A percentile compares a stretch with the other conserved stretches of the same genome.
phyloP scores from a whole-genome alignment of 2,329 filamentous ascomycete genomes.

The Macrophomina phaseolina region DNA sequence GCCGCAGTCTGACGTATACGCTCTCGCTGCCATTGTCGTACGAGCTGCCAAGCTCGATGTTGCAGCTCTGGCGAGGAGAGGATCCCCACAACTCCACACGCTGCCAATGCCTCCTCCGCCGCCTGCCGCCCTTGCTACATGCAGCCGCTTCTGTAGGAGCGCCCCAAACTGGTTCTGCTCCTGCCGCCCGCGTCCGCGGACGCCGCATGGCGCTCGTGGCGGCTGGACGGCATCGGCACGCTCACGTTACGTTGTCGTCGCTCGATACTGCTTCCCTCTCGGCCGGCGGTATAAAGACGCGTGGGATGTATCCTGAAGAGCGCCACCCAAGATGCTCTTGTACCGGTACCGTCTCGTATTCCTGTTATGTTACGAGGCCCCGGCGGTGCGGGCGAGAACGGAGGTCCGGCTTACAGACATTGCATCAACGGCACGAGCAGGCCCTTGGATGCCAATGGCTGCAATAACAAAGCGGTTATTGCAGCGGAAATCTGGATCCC shows the following conservation, averaged over 20 bases:
- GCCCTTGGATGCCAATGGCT: background rate
- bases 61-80: background rate
- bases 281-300: background rate
- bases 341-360: background rate
- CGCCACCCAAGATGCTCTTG: background rate
- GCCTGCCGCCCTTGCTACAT: background rate
- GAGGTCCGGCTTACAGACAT: slow-evolving; percentile 11
- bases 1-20: slow-evolving; percentile 18
- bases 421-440: background rate
- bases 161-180: background rate
- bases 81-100: slow-evolving; percentile 19
- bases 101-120: background rate
- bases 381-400: background rate
- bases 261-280: background rate
- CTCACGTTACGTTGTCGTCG: background rate
- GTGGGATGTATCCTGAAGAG: background rate
- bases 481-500: slow-evolving; percentile 13
- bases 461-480: slow-evolving; percentile 2
- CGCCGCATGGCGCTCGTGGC: background rate
- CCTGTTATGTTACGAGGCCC: background rate
- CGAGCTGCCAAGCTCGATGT: slow-evolving; percentile 2
- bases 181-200: background rate
- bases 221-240: background rate
- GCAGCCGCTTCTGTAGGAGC: background rate
- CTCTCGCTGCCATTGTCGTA: background rate